These are phyloP conservation scores for Picocystis salinarum DNA, from an alignment of 139 green algal species.

Conservation along the genomic window DNA sequence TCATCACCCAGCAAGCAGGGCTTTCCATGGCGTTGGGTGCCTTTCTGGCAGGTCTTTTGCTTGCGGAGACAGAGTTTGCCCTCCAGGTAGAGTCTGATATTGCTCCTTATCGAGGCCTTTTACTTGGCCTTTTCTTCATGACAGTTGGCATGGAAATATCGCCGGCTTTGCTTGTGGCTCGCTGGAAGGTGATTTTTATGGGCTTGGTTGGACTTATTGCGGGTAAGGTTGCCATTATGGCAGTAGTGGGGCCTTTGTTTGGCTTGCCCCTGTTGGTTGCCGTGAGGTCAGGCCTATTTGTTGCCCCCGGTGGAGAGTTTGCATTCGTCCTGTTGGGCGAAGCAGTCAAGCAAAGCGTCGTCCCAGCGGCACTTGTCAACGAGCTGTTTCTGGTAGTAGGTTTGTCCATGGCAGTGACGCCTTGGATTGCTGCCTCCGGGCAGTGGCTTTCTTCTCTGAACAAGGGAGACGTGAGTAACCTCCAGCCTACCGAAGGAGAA, in stretches of 20 bases:
- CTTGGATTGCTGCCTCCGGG: constrained; percentile 74
- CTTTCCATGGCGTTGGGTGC: constrained; percentile 88
- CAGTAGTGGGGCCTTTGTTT: constrained; percentile 54
- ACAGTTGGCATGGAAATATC: constrained; percentile 81
- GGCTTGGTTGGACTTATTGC: too few relatives aligned
- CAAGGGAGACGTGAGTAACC: constrained; percentile 9
- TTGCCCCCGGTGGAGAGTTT: constrained; percentile 95
- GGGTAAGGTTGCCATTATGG: constrained; percentile 53
- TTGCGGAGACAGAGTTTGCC: constrained; percentile 95
- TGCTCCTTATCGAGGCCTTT: constrained; percentile 87
- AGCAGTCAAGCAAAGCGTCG: constrained; percentile 25
- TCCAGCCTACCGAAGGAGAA: neutral
- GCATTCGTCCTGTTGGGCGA: constrained; percentile 94
- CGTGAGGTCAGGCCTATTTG: constrained; percentile 48
- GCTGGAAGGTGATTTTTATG: too few relatives aligned
- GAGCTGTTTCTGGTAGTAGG: constrained; percentile 90
- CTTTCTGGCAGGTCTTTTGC: constrained; percentile 89
- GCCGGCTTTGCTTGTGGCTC: constrained; percentile 32
- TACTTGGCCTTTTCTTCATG: constrained; percentile 99
- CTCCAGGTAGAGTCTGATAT: constrained; percentile 97
- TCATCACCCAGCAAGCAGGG: constrained; percentile 62
- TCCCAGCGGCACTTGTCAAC: constrained; percentile 32
- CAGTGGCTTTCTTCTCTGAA: constrained; percentile 43
- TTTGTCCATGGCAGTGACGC: constrained; percentile 89
- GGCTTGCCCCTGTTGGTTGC: constrained; percentile 50